Evolutionary conservation across 2,329 filamentous ascomycete species (phyloP).

Genomic region (Penicillium frequentans): DNA sequence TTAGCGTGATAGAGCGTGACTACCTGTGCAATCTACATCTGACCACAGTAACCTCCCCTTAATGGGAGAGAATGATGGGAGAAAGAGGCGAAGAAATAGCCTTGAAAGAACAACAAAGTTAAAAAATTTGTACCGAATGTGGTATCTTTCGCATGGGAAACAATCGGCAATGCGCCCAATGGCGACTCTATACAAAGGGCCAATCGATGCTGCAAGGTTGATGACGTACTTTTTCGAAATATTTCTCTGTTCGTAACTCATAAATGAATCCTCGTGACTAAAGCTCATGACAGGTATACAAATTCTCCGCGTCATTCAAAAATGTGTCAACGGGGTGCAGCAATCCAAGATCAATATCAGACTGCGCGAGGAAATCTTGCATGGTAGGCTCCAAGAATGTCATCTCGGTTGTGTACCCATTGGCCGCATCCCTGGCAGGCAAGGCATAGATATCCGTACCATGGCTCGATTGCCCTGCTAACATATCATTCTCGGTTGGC

Average conservation of each 20-base stretch:
- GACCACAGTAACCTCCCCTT: too few species aligned
- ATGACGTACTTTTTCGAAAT: too few species aligned
- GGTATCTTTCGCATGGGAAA: too few species aligned
- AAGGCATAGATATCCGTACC: slow-evolving; percentile 10
- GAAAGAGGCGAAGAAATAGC: too few species aligned
- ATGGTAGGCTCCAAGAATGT: slow-evolving; percentile 40
- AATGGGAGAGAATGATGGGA: too few species aligned
- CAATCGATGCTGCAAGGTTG: too few species aligned
- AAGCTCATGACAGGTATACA: slow-evolving; percentile 31
- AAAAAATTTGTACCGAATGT: too few species aligned
- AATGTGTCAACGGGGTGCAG: slow-evolving; percentile 38
- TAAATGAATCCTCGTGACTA: slow-evolving; percentile 3
- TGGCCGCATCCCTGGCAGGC: slow-evolving; percentile 23
- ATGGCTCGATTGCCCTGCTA: slow-evolving; percentile 3
- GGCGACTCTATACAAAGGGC: too few species aligned
- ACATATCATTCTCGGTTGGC: slow-evolving; percentile 5
- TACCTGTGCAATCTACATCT: too few species aligned
- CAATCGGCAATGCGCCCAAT: too few species aligned
- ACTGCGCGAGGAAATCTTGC: slow-evolving; percentile 41
- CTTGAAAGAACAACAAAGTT: too few species aligned
- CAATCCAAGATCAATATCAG: slow-evolving; percentile 37
- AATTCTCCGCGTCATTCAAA: slow-evolving; percentile 33
- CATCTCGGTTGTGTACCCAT: slow-evolving; percentile 39
- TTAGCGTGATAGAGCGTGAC: too few species aligned
- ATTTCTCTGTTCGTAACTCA: neutral